Evolutionary conservation across 2,329 filamentous ascomycete genomes (phyloP).

Genomic region (Alternaria gansuensis): DNA sequence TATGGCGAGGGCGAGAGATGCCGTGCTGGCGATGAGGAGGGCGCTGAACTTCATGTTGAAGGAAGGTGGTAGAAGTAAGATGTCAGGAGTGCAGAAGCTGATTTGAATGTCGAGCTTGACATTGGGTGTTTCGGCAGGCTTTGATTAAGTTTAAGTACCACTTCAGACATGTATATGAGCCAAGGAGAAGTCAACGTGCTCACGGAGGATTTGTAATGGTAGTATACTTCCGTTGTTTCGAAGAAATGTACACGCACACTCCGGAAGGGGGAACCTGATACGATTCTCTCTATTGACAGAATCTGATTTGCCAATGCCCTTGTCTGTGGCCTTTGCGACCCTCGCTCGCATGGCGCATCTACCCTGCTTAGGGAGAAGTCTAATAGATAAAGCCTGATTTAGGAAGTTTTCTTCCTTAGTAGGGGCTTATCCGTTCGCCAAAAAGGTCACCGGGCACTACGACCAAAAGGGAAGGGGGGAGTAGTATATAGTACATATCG

Average conservation of each 20-base stretch:
- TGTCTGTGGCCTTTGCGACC: too few species aligned
- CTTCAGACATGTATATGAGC: conserved; percentile 6
- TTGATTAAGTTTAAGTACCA: conserved; percentile 27
- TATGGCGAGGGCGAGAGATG: conserved; percentile 41
- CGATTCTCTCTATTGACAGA: too few species aligned
- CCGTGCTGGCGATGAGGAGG: conserved; percentile 38
- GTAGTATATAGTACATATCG: neutral
- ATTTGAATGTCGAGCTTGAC: neutral
- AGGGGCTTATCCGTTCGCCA: too few species aligned
- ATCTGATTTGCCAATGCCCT: too few species aligned
- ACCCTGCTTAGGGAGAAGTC: too few species aligned
- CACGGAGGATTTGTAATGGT: conserved; percentile 16
- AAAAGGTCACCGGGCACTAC: too few species aligned
- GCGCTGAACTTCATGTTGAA: conserved; percentile 44
- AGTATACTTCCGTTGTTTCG: conserved; percentile 15
- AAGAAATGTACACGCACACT: conserved; percentile 9
- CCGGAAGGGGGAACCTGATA: too few species aligned
- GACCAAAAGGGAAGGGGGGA: too few species aligned
- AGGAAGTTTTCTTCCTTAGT: too few species aligned
- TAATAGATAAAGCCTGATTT: too few species aligned
- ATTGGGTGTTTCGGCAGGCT: conserved; percentile 8
- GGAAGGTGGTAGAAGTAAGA: neutral
- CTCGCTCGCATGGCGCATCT: too few species aligned
- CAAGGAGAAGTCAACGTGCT: conserved; percentile 16
- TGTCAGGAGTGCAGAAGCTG: neutral